A percentile compares a stretch with the other conserved stretches of the same genome.
Evolutionary conservation across 768 basidiomycete genomes (phyloP).

Genomic region (Russula olivacea): DNA sequence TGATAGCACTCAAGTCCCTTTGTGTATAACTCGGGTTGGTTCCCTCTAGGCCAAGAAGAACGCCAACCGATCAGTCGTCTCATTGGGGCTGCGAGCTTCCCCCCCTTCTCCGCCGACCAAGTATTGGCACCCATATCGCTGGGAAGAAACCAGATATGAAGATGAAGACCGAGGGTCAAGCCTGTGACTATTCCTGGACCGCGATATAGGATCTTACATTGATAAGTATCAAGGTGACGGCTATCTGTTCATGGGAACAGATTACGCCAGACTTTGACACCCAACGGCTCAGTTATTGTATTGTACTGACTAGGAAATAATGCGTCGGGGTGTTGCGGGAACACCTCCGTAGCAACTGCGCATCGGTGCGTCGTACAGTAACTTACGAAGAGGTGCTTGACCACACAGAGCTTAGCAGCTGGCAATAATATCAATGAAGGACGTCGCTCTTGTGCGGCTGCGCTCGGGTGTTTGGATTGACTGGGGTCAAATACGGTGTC

Average conservation of each 20-base stretch:
- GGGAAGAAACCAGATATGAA: conserved; percentile 52
- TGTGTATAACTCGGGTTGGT: conserved; percentile 65
- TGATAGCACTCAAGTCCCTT: conserved; percentile 87
- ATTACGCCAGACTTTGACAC: conserved; percentile 32
- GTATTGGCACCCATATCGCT: neutral
- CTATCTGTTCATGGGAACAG: conserved; percentile 68
- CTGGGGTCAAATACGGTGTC: neutral
- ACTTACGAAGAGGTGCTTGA: conserved; percentile 32
- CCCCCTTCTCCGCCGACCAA: too few relatives aligned
- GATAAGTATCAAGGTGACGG: conserved; percentile 90
- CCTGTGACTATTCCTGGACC: too few relatives aligned
- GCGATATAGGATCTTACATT: conserved; percentile 45
- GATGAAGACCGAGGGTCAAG: too few relatives aligned
- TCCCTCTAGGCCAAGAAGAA: conserved; percentile 73
- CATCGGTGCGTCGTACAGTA: conserved; percentile 39
- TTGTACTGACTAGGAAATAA: neutral
- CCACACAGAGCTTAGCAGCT: conserved; percentile 28
- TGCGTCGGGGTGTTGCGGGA: conserved; percentile 28
- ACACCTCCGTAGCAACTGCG: conserved; percentile 45
- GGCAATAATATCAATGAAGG: conserved; percentile 11
- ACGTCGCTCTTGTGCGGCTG: conserved; percentile 13
- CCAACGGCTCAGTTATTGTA: neutral
- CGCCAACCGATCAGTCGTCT: conserved; percentile 24
- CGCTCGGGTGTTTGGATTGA: neutral
- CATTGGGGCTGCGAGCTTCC: neutral